phyloP scores from a whole-genome alignment of 139 green algal genomes.

The Volvox reticuliferus region DNA sequence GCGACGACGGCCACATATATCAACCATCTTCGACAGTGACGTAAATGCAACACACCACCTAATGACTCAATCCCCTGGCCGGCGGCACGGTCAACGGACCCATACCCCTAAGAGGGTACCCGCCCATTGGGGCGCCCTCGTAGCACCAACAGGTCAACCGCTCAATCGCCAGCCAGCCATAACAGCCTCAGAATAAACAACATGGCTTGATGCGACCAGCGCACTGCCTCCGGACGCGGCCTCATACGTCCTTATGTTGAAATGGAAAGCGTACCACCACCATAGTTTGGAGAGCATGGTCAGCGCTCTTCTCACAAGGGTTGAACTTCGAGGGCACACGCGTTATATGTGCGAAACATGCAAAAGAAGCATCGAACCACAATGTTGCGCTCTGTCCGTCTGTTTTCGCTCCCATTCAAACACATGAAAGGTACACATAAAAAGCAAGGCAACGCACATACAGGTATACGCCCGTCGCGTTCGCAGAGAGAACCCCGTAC shows the following conservation, averaged over 20 bases:
- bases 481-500: constrained; percentile 10
- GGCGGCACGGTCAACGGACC: background rate
- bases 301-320: background rate
- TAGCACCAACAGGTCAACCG: background rate
- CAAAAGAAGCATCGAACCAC: background rate
- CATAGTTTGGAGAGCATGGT: background rate
- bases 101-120: background rate
- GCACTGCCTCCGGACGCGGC: background rate
- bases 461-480: background rate
- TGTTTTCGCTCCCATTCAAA: constrained; percentile 22
- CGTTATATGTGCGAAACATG: constrained; percentile 3
- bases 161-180: background rate
- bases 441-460: constrained; percentile 26
- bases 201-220: constrained; percentile 18
- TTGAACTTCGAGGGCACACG: constrained; percentile 5
- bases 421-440: constrained; percentile 9
- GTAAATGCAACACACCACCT: constrained; percentile 4
- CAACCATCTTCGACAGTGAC: background rate
- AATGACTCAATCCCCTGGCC: background rate
- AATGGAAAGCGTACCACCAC: background rate
- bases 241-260: background rate
- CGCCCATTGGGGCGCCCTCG: background rate
- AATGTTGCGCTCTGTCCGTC: constrained; percentile 28
- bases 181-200: background rate
- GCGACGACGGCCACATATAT: background rate